Conservation (phyloP, 257 asterid genomes). For the Salvia splendens region DNA sequence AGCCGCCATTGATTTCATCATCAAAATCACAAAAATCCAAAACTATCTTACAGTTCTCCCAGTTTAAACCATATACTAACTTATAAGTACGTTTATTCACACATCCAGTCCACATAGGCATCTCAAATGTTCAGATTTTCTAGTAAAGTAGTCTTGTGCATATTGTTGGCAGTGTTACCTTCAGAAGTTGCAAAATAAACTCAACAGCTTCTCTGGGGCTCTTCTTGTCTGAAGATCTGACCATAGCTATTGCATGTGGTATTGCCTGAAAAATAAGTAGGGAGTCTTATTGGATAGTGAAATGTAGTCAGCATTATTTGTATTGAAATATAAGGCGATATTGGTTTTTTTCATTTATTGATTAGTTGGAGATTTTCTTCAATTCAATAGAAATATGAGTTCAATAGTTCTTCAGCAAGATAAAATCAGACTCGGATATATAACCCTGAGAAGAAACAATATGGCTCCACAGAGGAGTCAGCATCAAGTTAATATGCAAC, state of each 20-base stretch:
- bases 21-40: conserved; percentile 19
- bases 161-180: conserved; percentile 50
- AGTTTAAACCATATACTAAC: conserved; percentile 10
- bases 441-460: conserved; percentile 21
- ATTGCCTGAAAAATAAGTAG: conserved; percentile 64
- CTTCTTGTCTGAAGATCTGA: conserved; percentile 79
- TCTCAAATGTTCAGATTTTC: not conserved
- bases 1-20: conserved; percentile 4
- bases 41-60: not conserved
- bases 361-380: not conserved
- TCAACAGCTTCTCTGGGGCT: conserved; percentile 99
- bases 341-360: conserved; percentile 1
- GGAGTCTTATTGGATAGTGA: conserved; percentile 2
- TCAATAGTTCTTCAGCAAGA: conserved; percentile 25
- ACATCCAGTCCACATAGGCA: conserved; percentile 13
- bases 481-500: conserved; percentile 8
- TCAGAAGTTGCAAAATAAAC: conserved; percentile 89
- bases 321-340: conserved; percentile 6
- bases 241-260: conserved; percentile 92
- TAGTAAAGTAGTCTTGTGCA: not conserved
- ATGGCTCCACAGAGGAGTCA: conserved; percentile 15
- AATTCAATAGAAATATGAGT: conserved; percentile 15
- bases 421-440: conserved; percentile 12
- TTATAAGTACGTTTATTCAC: conserved; percentile 8
- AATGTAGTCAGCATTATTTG: conserved; percentile 10